These are phyloP conservation scores for Glaciozyma martinii DNA, from an alignment of 768 basidiomycete genomes.

Conservation along the genomic window DNA sequence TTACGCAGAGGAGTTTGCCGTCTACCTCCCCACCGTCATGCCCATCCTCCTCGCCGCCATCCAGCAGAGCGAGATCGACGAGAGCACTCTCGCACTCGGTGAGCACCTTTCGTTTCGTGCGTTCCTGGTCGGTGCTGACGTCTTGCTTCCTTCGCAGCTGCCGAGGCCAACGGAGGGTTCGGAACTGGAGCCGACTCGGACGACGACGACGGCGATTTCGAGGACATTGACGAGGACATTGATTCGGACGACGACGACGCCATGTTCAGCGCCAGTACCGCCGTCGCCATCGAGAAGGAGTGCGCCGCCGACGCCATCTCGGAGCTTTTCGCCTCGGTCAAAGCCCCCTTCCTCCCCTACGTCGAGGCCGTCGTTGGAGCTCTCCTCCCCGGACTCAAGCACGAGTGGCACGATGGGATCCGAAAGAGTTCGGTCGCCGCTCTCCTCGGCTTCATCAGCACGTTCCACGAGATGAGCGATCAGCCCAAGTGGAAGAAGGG, in stretches of 20 bases:
- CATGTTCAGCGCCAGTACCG: constrained; percentile 59
- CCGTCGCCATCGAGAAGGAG: constrained; percentile 97
- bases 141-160: constrained; percentile 8
- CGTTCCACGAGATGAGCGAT: constrained; percentile 80
- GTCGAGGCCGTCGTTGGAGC: constrained; percentile 73
- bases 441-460: constrained; percentile 75
- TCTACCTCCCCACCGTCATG: constrained; percentile 74
- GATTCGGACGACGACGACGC: constrained; percentile 42
- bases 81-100: constrained; percentile 42
- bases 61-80: constrained; percentile 71
- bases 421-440: constrained; percentile 84
- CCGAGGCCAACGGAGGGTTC: constrained; percentile 10
- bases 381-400: constrained; percentile 66
- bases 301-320: constrained; percentile 95
- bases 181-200: constrained; percentile 52
- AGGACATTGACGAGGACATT: constrained; percentile 40
- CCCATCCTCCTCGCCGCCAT: constrained; percentile 63
- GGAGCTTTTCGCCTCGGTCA: constrained; percentile 72
- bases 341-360: constrained; percentile 77
- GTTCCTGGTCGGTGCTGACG: constrained; percentile 23
- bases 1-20: constrained; percentile 86
- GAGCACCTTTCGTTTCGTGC: constrained; percentile 11
- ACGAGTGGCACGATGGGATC: constrained; percentile 91
- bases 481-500: constrained; percentile 77
- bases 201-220: constrained; percentile 53